phyloP scores from a whole-genome alignment of 257 asterid species.

The Lantana camara region DNA sequence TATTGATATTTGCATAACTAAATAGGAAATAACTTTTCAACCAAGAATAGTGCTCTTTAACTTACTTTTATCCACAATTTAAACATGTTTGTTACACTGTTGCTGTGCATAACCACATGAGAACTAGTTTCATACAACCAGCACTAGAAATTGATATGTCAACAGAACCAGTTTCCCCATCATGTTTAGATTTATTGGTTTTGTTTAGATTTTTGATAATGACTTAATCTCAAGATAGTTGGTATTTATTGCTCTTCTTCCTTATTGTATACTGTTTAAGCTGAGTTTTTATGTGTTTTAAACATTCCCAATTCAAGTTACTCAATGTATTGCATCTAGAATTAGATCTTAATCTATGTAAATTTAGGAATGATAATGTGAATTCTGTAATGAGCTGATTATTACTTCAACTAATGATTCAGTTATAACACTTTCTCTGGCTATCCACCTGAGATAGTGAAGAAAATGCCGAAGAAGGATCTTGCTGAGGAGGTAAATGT shows the following conservation, averaged over 20 bases:
- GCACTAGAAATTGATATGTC: constrained; percentile 11
- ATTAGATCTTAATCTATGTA: constrained; percentile 12
- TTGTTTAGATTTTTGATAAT: background rate
- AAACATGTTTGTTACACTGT: no score
- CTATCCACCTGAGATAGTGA: constrained; percentile 95
- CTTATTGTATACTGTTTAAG: constrained; percentile 2
- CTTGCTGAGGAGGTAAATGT: constrained; percentile 91
- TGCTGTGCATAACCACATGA: no score
- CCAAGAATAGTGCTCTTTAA: background rate
- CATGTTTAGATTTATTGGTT: no score
- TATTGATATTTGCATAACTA: constrained; percentile 9
- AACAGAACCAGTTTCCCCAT: constrained; percentile 15
- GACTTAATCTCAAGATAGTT: background rate
- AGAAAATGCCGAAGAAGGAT: constrained; percentile 99
- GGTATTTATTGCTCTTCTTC: background rate
- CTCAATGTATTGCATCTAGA: constrained; percentile 4
- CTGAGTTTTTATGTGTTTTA: constrained; percentile 13
- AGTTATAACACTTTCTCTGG: constrained; percentile 94
- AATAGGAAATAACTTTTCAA: constrained; percentile 3
- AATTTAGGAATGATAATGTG: constrained; percentile 17
- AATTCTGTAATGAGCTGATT: constrained; percentile 23
- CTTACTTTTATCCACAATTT: no score
- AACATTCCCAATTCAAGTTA: constrained; percentile 19
- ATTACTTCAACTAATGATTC: constrained; percentile 31
- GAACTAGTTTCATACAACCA: constrained; percentile 10